phyloP scores from a whole-genome alignment of 139 green algal species.

The Chlamydomonas applanata region DNA sequence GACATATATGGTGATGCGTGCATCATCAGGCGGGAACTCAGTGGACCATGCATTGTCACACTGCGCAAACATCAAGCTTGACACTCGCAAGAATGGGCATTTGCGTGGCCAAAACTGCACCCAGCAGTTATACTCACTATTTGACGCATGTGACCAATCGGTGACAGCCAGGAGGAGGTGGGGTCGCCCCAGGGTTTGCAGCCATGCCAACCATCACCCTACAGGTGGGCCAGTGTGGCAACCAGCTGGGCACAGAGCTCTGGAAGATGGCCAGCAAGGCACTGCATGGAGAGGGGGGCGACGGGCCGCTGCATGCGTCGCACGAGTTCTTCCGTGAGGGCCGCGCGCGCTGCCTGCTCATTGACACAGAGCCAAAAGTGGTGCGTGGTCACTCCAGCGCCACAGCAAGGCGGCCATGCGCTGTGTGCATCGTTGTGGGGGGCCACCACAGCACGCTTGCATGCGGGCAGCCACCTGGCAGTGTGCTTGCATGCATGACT shows the following conservation, averaged over 20 bases:
- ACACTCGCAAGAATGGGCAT: no score
- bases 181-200: background rate
- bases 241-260: slow-evolving; percentile 36
- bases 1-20: background rate
- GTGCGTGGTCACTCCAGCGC: no score
- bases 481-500: no score
- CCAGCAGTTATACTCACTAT: background rate
- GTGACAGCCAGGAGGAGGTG: background rate
- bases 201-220: slow-evolving; percentile 27
- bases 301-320: no score
- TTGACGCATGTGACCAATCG: background rate
- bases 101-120: no score
- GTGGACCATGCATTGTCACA: no score
- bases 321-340: slow-evolving; percentile 10
- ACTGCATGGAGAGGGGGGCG: background rate
- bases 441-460: no score
- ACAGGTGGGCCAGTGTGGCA: slow-evolving; percentile 41
- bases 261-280: slow-evolving; percentile 11
- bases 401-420: no score
- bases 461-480: no score
- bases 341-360: slow-evolving; percentile 27
- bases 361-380: slow-evolving; percentile 53
- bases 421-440: no score
- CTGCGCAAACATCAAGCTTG: no score
- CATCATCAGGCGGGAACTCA: background rate